These are phyloP conservation scores for Prinsepia uniflora DNA, from an alignment of 306 rosid species.

Conservation along the genomic window DNA sequence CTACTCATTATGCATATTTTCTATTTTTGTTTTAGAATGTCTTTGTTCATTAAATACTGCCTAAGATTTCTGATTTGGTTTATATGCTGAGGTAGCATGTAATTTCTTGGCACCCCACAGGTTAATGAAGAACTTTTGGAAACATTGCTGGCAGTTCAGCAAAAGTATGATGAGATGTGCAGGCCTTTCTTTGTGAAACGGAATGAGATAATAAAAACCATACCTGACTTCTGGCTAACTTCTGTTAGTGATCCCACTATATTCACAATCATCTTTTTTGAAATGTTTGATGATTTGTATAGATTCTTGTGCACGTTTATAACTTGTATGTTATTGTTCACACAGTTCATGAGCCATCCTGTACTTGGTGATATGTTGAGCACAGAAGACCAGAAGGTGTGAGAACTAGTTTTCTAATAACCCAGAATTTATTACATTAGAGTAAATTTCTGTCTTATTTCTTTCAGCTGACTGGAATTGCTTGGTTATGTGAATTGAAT, in stretches of 20 bases:
- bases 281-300: background rate
- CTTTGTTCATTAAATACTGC: background rate
- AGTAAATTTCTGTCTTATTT: background rate
- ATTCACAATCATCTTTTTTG: background rate
- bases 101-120: conserved; percentile 36
- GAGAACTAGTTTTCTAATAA: conserved; percentile 14
- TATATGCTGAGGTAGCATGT: conserved; percentile 18
- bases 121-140: conserved; percentile 78
- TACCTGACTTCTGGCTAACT: conserved; percentile 89
- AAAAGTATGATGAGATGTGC: conserved; percentile 65
- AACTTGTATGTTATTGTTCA: conserved; percentile 23
- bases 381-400: conserved; percentile 62
- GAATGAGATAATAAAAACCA: conserved; percentile 57
- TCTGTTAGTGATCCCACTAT: conserved; percentile 55
- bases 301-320: background rate
- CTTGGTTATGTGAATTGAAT: conserved; percentile 11
- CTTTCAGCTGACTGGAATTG: conserved; percentile 13
- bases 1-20: background rate
- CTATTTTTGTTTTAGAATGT: background rate
- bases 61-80: background rate
- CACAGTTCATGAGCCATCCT: conserved; percentile 92
- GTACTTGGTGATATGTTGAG: conserved; percentile 60
- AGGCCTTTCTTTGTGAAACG: conserved; percentile 61
- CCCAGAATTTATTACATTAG: background rate
- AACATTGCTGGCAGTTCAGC: conserved; percentile 67